Percentiles rank a stretch among this genome's conserved stretches.
phyloP scores from a whole-genome alignment of 441 rosid genomes.

The Flueggea neowawraea region DNA sequence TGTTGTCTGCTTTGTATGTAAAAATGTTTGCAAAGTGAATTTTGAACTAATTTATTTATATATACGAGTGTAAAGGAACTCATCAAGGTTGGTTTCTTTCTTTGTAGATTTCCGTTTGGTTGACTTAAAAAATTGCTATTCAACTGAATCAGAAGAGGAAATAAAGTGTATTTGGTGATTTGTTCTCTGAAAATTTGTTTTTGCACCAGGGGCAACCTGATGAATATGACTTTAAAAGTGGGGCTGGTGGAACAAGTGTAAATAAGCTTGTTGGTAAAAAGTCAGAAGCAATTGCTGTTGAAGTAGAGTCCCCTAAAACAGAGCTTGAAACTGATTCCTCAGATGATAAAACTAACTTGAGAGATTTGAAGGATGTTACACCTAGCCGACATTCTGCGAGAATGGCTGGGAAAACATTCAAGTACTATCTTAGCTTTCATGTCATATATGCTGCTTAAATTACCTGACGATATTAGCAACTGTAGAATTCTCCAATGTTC shows the following conservation, averaged over 20 bases:
- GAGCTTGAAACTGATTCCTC: slow-evolving; percentile 46
- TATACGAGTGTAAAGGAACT: no score
- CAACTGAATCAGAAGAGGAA: not conserved
- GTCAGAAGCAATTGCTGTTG: slow-evolving; percentile 37
- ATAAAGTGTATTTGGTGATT: slow-evolving; percentile 5
- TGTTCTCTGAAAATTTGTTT: slow-evolving; percentile 1
- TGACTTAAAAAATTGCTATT: not conserved
- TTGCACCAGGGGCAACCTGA: slow-evolving; percentile 44
- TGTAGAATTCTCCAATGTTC: not conserved
- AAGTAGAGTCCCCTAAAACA: slow-evolving; percentile 44
- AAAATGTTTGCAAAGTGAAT: no score
- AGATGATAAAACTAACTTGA: slow-evolving; percentile 33
- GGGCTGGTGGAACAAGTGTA: slow-evolving; percentile 59
- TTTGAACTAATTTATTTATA: no score
- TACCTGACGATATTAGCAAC: slow-evolving; percentile 6
- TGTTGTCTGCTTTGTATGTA: no score
- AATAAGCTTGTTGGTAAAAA: slow-evolving; percentile 27
- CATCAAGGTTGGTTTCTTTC: slow-evolving; percentile 46
- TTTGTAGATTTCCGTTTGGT: slow-evolving; percentile 3
- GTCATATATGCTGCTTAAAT: slow-evolving; percentile 4
- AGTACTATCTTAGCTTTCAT: slow-evolving; percentile 35
- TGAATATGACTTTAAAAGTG: slow-evolving; percentile 69
- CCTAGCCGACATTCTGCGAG: slow-evolving; percentile 76
- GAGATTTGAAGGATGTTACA: slow-evolving; percentile 47
- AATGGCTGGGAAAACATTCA: slow-evolving; percentile 71